Evolutionary conservation across 2,329 filamentous ascomycete genomes (phyloP), one percentile per base, ranked within the genome.

Genomic region (Xylaria sp.): DNA sequence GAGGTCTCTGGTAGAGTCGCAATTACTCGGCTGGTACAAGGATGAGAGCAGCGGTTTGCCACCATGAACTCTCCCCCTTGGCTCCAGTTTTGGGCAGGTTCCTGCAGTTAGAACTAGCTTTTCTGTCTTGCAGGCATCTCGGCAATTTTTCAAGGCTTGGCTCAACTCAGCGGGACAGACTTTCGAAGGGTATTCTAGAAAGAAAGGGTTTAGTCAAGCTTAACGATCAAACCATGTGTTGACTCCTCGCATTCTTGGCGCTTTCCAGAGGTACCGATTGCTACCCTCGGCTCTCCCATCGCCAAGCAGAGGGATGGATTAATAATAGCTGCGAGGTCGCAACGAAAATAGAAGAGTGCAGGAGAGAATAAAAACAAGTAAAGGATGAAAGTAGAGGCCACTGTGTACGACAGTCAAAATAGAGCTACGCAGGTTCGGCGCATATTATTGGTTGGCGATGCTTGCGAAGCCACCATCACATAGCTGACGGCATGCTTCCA

Each of bases 401-500:
- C 12, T 25, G 15, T 31, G 6, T 31, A 31, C 21, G 2, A 38
- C 15, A 51, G 12, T 38, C 15, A n/a, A n/a, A n/a, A 57, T 31
- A 42, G 21, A 53, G 42, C 15, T 47, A 23, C 40, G 31, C n/a
- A 4, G 21, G 15, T 14, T n/a, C n/a, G 23, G 14, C 9, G 28
- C 12, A n/a, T 21, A 15, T 19, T 21, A 60, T 60, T 60, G 40
- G 49, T 31, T 31, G 40, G 17, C 40, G 25, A 40, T 9, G 33
- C 21, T 31, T 21, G 15, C 38, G 15, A 53, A 23, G 12, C 21
- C 19, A 17, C 42, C 49, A 53, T 47, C 50, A 33, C 43, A 23
- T 47, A 47, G 60, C 56, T 63, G 60, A 63, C 51, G 56, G 56
- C 60, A 51, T 37, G 38, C 50, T 60, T 56, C 47, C 31, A 51